A percentile compares a stretch with the other conserved stretches of the same genome.
Evolutionary conservation across 768 basidiomycete species (phyloP).

Genomic region (Gymnopilus dilepis): DNA sequence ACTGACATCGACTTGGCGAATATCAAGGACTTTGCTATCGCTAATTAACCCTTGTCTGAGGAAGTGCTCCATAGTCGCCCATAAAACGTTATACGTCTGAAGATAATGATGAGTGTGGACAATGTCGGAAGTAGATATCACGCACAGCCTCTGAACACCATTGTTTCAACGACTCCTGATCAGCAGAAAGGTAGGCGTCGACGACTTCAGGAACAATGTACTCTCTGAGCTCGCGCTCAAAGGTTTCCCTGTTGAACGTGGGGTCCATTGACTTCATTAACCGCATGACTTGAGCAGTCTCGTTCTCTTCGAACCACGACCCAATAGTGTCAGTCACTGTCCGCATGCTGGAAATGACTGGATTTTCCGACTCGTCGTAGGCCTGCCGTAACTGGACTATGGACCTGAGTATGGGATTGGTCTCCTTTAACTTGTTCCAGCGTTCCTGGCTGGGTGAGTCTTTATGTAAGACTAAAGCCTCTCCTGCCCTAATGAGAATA

Average conservation of each 20-base stretch:
- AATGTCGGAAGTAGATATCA: background rate
- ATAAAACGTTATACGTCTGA: constrained; percentile 96
- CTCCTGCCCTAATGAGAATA: constrained; percentile 69
- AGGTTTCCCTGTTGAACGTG: constrained; percentile 80
- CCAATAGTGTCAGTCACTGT: constrained; percentile 85
- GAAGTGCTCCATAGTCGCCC: constrained; percentile 97
- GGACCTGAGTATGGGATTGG: constrained; percentile 74
- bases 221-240: constrained; percentile 89
- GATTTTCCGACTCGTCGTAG: constrained; percentile 94
- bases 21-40: constrained; percentile 94
- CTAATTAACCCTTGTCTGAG: constrained; percentile 88
- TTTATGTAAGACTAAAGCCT: constrained; percentile 83
- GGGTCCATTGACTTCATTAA: constrained; percentile 91
- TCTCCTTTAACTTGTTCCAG: constrained; percentile 82
- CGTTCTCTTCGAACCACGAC: constrained; percentile 95
- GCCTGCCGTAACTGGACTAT: constrained; percentile 64
- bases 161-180: constrained; percentile 79
- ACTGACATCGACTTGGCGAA: constrained; percentile 94
- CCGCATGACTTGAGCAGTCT: constrained; percentile 93
- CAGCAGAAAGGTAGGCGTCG: constrained; percentile 92
- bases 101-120: constrained; percentile 11
- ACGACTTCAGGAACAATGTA: constrained; percentile 98
- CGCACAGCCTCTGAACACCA: constrained; percentile 98
- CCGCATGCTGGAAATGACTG: constrained; percentile 80
- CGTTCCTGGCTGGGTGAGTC: constrained; percentile 78